phyloP scores from a whole-genome alignment of 306 rosid species.

The Mimosa pudica region DNA sequence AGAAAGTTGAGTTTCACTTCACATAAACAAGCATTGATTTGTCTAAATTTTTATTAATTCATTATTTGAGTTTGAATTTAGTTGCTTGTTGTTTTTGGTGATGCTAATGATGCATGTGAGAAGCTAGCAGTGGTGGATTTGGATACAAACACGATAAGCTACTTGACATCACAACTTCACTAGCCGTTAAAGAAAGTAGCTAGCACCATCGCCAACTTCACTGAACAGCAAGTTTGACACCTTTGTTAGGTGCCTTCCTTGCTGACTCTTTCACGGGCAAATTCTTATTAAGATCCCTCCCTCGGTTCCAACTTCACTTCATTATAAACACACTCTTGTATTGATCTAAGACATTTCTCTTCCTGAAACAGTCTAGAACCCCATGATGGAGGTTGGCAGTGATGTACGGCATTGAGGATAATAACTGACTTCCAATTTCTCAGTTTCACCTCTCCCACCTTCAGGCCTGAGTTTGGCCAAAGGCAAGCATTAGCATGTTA shows the following conservation, averaged over 20 bases:
- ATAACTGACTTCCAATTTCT: too few relatives aligned
- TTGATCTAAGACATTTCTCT: too few relatives aligned
- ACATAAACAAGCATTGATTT: too few relatives aligned
- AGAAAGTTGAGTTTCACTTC: neutral
- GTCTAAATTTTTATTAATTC: neutral
- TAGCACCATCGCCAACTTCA: constrained; percentile 75
- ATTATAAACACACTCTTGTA: too few relatives aligned
- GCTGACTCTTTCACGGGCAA: constrained; percentile 79
- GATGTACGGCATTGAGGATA: too few relatives aligned
- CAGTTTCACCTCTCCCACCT: too few relatives aligned
- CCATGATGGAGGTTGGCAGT: too few relatives aligned
- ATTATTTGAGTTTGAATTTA: neutral
- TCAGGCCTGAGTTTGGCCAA: too few relatives aligned
- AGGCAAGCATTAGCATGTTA: too few relatives aligned
- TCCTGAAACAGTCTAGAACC: too few relatives aligned
- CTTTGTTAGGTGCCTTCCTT: constrained; percentile 87
- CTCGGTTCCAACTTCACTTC: too few relatives aligned
- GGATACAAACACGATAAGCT: constrained; percentile 76
- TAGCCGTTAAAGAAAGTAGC: constrained; percentile 91
- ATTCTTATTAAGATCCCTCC: constrained; percentile 30
- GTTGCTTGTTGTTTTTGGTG: neutral
- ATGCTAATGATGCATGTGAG: constrained; percentile 82
- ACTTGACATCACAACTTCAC: constrained; percentile 78
- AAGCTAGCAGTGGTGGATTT: constrained; percentile 97
- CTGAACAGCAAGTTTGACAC: constrained; percentile 86